Percentiles rank a stretch among this genome's conserved stretches.
These are phyloP conservation scores for Daldinia childiae DNA, from an alignment of 495 filamentous ascomycete species.

Conservation along the genomic window DNA sequence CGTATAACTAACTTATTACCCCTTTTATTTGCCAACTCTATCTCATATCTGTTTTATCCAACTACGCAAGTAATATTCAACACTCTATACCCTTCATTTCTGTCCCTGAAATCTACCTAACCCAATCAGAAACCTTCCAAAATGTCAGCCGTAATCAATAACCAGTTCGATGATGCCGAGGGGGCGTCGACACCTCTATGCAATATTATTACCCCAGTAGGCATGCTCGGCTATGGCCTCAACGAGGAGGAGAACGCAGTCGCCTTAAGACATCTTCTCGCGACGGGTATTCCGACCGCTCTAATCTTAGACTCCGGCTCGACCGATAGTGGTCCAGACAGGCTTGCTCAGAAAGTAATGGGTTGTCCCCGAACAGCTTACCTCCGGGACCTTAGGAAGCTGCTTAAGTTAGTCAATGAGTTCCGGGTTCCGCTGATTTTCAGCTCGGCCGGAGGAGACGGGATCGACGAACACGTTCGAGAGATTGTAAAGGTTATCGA, in stretches of 20 bases:
- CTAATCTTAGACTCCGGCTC: constrained; percentile 62
- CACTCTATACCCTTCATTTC: not conserved
- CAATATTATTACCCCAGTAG: constrained; percentile 58
- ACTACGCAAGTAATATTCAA: not conserved
- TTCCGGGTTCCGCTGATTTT: constrained; percentile 54
- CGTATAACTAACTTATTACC: not conserved
- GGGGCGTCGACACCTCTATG: constrained; percentile 38
- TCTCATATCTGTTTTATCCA: not conserved
- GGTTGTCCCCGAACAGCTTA: constrained; percentile 50
- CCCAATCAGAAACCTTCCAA: not conserved
- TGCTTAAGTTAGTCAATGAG: constrained; percentile 46
- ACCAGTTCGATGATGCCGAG: constrained; percentile 9
- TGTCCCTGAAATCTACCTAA: not conserved
- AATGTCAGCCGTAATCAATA: constrained; percentile 24
- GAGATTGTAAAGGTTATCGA: constrained; percentile 52
- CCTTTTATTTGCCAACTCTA: not conserved
- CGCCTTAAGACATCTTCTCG: constrained; percentile 39
- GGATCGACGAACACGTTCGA: constrained; percentile 55
- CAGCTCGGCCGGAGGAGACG: constrained; percentile 60
- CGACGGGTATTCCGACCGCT: constrained; percentile 49
- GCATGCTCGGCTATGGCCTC: constrained; percentile 61
- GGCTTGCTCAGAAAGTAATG: constrained; percentile 54
- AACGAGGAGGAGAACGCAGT: constrained; percentile 45
- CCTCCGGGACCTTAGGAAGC: constrained; percentile 51
- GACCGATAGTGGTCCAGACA: constrained; percentile 59